phyloP scores from a whole-genome alignment of 768 basidiomycete species.

The Lyophyllum semitale region DNA sequence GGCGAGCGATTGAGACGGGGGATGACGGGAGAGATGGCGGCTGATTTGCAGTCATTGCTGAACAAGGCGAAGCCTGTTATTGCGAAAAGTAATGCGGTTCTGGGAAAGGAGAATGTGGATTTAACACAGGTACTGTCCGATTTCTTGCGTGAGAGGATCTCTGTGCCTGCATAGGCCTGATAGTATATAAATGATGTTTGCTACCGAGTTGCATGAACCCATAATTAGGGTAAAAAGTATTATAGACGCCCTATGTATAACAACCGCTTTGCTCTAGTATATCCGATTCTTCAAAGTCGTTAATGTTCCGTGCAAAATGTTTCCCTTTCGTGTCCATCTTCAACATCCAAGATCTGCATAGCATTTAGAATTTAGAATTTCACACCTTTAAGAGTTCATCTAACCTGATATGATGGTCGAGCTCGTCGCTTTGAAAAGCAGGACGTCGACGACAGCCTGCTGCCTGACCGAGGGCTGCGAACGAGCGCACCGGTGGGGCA shows the following conservation, averaged over 20 bases:
- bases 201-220: background rate
- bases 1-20: constrained; percentile 71
- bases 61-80: constrained; percentile 66
- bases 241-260: background rate
- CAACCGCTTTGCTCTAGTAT: background rate
- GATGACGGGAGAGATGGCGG: constrained; percentile 80
- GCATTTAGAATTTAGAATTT: too few species aligned
- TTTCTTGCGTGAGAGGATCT: constrained; percentile 67
- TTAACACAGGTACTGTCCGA: constrained; percentile 59
- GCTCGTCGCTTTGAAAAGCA: constrained; percentile 74
- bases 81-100: constrained; percentile 53
- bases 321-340: too few species aligned
- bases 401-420: constrained; percentile 84
- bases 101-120: constrained; percentile 52
- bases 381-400: too few species aligned
- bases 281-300: background rate
- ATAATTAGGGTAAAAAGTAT: constrained; percentile 1
- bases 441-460: constrained; percentile 66
- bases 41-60: constrained; percentile 67
- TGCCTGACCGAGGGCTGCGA: constrained; percentile 58
- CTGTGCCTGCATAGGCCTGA: constrained; percentile 16
- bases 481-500: constrained; percentile 60
- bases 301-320: background rate
- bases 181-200: background rate
- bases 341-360: too few species aligned